Percentiles rank a stretch among this genome's conserved stretches.
Evolutionary conservation across 2,329 filamentous ascomycete genomes (phyloP).

Genomic region (Exophiala sp.): DNA sequence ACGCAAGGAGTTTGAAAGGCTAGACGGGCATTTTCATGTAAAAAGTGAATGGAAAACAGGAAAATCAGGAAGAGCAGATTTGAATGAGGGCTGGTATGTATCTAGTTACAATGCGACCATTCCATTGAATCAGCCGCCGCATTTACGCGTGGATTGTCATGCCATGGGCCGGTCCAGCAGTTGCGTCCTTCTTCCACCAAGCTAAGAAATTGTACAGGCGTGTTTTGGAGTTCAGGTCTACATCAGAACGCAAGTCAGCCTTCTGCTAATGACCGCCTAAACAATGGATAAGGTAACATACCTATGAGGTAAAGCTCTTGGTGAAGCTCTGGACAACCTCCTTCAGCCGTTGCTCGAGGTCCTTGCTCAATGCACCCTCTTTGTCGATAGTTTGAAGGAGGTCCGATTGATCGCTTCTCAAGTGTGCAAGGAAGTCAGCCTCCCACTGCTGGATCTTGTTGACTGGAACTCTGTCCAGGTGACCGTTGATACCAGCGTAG

Average conservation of each 20-base stretch:
- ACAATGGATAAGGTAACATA: constrained; percentile 10
- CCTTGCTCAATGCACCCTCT: constrained; percentile 95
- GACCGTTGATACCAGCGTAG: constrained; percentile 98
- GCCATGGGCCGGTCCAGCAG: constrained; percentile 5
- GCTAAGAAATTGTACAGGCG: constrained; percentile 26
- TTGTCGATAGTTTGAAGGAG: constrained; percentile 84
- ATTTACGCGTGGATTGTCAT: too few species aligned
- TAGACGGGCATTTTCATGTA: too few species aligned
- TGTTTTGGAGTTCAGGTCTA: constrained; percentile 12
- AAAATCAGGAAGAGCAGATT: constrained; percentile 11
- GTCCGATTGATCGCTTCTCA: constrained; percentile 85
- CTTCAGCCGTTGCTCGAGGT: constrained; percentile 63
- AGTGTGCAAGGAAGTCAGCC: constrained; percentile 85
- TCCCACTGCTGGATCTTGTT: constrained; percentile 91
- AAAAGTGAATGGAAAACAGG: too few species aligned
- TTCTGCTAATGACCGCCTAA: neutral
- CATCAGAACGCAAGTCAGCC: neutral
- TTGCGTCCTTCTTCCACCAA: constrained; percentile 10
- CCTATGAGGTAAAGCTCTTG: constrained; percentile 74
- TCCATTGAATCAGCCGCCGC: neutral
- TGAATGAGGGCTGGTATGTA: constrained; percentile 27
- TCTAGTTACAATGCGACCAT: constrained; percentile 28
- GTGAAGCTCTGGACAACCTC: constrained; percentile 76
- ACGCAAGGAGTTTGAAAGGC: too few species aligned
- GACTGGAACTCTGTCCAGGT: constrained; percentile 84